Conservation (phyloP, 306 rosid genomes). For the Trifolium dubium region DNA sequence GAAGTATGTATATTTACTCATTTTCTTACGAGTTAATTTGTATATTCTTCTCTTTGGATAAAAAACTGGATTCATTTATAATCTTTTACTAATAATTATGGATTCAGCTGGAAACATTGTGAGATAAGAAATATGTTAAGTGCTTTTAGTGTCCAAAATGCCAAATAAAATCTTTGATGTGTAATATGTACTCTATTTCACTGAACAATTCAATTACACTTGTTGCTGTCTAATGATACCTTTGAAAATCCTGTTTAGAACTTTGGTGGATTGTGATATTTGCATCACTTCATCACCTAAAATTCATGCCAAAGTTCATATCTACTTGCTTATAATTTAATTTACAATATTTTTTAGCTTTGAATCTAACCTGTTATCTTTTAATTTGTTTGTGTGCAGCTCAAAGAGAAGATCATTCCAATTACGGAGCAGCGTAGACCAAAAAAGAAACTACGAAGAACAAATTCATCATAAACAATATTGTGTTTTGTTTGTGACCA, state of each 20-base stretch:
- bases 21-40: conserved; percentile 3
- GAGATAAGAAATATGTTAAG: neutral
- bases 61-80: neutral
- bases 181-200: neutral
- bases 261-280: too few relatives aligned
- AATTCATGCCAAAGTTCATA: too few relatives aligned
- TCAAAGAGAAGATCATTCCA: conserved; percentile 57
- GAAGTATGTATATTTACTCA: conserved; percentile 52
- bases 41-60: neutral
- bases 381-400: conserved; percentile 51
- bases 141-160: conserved; percentile 3
- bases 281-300: too few relatives aligned
- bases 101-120: neutral
- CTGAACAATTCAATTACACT: neutral
- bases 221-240: neutral
- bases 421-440: conserved; percentile 54
- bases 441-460: conserved; percentile 51
- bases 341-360: neutral
- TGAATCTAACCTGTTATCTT: conserved; percentile 14
- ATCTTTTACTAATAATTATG: neutral
- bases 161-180: neutral
- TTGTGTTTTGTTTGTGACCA: conserved; percentile 34
- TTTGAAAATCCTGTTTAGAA: too few relatives aligned
- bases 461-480: conserved; percentile 50
- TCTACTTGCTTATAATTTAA: too few relatives aligned